Evolutionary conservation across 2,329 filamentous ascomycete genomes (phyloP), one percentile per base, ranked within the genome.

Genomic region (Calonectria fujianensis): DNA sequence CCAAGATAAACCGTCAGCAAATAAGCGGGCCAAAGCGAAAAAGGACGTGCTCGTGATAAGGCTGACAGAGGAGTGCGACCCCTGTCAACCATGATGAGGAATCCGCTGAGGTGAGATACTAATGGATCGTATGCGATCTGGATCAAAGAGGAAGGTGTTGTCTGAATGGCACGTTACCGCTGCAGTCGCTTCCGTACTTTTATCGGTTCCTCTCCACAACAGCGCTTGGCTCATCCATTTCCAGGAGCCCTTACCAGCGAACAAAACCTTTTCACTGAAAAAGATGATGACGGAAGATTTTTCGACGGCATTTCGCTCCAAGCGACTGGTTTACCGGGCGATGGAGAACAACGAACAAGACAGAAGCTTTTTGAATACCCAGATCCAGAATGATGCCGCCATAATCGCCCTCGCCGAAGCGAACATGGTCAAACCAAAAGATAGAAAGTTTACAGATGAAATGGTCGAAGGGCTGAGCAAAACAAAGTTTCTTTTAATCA

Each of bases 281-380:
- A 35, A 29, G 1, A 54, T 54, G 51, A 32, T 54, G 32, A 54
- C 51, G 7, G 51, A 54, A 14, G 29, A 9, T 5, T 16, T 54
- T 2, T 4, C 29, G 6, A 54, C 8, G 16, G 18, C 29, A 32
- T 54, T 32, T 54, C 51, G 51, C 51, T 54, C 51, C 14, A 16
- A 54, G 51, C 29, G 51, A 8, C 29, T 54, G 27, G 16, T 54
- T 31, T 54, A 20, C 27, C 51, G 51, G 27, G 27, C 51, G 4
- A 29, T 54, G 27, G 51, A 54, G 29, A 32, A 54, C 16, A 54
- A 54, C 27, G 51, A 54, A 9, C 51, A 54, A 11, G 51, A 54
- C 51, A 32, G 20, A 18, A 54, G 11, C 29, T 54, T 54, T 31
- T 20, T 54, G 27, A 3, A 32, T 20, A 32, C 29, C 5, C 51